phyloP scores from a whole-genome alignment of 192 early-diverging fungal species.

The Paraglomus brasilianum region DNA sequence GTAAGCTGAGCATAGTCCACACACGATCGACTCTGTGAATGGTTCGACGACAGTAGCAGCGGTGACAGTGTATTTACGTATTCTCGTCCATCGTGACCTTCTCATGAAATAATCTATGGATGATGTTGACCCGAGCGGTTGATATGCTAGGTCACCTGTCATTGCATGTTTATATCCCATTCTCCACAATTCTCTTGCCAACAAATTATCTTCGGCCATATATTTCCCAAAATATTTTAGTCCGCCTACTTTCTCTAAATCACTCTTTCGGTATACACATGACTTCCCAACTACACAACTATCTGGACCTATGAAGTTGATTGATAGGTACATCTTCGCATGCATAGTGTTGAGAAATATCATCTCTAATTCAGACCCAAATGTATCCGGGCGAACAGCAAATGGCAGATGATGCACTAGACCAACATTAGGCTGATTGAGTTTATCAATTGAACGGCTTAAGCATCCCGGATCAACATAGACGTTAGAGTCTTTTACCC shows the following conservation, averaged over 20 bases:
- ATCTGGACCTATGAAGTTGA: slow-evolving; percentile 83
- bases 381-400: slow-evolving; percentile 66
- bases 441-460: slow-evolving; percentile 76
- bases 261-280: slow-evolving; percentile 84
- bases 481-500: slow-evolving; percentile 95
- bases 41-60: slow-evolving; percentile 89
- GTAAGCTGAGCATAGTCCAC: slow-evolving; percentile 70
- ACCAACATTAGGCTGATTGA: slow-evolving; percentile 73
- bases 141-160: slow-evolving; percentile 84
- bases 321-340: slow-evolving; percentile 92
- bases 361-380: slow-evolving; percentile 82
- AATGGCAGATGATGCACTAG: slow-evolving; percentile 95
- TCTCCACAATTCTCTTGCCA: slow-evolving; percentile 82
- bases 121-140: slow-evolving; percentile 73
- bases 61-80: slow-evolving; percentile 91
- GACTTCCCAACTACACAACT: slow-evolving; percentile 95
- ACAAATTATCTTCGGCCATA: slow-evolving; percentile 95
- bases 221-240: slow-evolving; percentile 83
- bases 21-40: slow-evolving; percentile 84
- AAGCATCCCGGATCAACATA: slow-evolving; percentile 74
- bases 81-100: slow-evolving; percentile 90
- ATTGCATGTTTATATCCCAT: slow-evolving; percentile 78
- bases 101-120: slow-evolving; percentile 80
- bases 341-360: slow-evolving; percentile 88
- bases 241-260: slow-evolving; percentile 78